These are phyloP conservation scores for Silene coronaria DNA, from an alignment of 179 eudicot species.

Conservation along the genomic window DNA sequence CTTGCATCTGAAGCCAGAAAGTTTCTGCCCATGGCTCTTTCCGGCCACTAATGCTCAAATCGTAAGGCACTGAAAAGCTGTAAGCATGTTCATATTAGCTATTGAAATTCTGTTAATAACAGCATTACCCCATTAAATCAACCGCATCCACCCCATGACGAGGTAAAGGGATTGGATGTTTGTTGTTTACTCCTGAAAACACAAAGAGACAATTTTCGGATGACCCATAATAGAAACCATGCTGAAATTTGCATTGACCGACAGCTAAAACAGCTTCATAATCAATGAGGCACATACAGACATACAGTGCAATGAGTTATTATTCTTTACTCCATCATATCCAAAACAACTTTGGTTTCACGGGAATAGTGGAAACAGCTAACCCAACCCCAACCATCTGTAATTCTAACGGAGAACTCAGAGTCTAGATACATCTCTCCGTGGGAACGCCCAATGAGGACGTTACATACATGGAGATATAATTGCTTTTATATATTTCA, in stretches of 20 bases:
- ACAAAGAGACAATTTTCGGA: not conserved
- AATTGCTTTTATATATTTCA: not conserved
- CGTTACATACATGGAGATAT: not conserved
- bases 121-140: not conserved
- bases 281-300: not conserved
- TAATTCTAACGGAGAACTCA: not conserved
- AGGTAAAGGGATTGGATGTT: not conserved
- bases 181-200: not conserved
- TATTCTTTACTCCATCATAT: not conserved
- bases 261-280: not conserved
- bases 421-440: not conserved
- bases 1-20: slow-evolving; percentile 44
- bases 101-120: not conserved
- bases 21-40: slow-evolving; percentile 75
- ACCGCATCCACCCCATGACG: not conserved
- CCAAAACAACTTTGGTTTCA: not conserved
- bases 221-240: not conserved
- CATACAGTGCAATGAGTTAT: not conserved
- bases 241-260: not conserved
- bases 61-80: slow-evolving; percentile 91
- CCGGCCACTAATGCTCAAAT: slow-evolving; percentile 65
- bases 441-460: too few species aligned
- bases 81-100: slow-evolving; percentile 15
- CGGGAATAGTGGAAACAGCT: not conserved
- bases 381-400: not conserved